Conservation (phyloP, 2,329 filamentous ascomycete species). For the Neofusicoccum parvum region DNA sequence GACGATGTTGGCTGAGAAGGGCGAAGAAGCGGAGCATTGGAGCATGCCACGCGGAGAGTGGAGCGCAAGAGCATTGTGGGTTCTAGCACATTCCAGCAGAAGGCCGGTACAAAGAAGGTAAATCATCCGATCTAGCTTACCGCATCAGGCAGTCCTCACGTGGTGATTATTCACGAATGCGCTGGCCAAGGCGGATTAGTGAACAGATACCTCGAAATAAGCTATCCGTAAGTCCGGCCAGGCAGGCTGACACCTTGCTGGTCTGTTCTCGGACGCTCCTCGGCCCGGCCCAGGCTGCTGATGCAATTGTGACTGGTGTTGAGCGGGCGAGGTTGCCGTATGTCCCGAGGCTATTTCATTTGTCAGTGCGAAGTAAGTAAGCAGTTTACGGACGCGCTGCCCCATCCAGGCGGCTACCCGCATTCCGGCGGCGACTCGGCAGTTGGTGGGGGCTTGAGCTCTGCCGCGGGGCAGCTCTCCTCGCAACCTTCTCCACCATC, state of each 20-base stretch:
- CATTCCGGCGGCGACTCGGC: not conserved
- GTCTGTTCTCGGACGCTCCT: not conserved
- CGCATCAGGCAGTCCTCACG: not conserved
- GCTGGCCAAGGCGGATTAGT: not conserved
- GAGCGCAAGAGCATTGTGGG: too few species aligned
- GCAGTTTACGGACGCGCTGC: too few species aligned
- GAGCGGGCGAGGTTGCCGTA: not conserved
- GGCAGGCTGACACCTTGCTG: not conserved
- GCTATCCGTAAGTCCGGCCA: not conserved
- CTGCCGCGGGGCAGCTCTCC: not conserved
- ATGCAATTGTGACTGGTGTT: not conserved
- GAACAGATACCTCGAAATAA: not conserved
- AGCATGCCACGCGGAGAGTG: too few species aligned
- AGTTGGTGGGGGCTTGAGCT: not conserved
- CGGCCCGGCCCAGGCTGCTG: not conserved
- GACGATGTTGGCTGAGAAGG: too few species aligned
- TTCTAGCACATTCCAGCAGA: not conserved
- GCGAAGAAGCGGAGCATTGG: too few species aligned
- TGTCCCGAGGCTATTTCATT: too few species aligned
- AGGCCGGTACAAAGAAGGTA: not conserved
- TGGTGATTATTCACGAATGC: not conserved
- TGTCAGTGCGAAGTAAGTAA: too few species aligned
- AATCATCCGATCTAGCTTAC: not conserved
- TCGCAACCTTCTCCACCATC: not conserved
- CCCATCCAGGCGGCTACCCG: too few species aligned